These are phyloP conservation scores for Monosporascus ibericus DNA, from an alignment of 2,329 filamentous ascomycete genomes.

Conservation along the genomic window DNA sequence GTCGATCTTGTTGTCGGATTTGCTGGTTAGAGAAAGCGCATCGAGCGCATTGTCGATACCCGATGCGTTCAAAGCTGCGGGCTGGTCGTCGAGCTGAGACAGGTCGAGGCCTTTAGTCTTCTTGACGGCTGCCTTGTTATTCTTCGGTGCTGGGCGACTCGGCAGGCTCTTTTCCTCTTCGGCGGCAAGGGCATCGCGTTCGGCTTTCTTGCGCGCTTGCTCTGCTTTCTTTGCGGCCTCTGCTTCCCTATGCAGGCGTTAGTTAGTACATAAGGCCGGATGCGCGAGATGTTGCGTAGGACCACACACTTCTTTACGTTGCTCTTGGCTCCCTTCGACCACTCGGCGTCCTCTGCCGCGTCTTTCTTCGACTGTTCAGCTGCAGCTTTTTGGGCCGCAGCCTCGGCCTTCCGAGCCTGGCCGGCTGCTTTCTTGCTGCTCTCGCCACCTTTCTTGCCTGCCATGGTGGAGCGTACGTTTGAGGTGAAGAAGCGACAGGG, in stretches of 20 bases:
- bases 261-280: not conserved
- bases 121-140: slow-evolving; percentile 61
- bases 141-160: slow-evolving; percentile 57
- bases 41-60: slow-evolving; percentile 94
- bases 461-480: slow-evolving; percentile 48
- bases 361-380: slow-evolving; percentile 60
- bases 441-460: slow-evolving; percentile 66
- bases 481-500: too few species aligned
- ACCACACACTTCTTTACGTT: slow-evolving; percentile 74
- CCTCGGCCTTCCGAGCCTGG: slow-evolving; percentile 88
- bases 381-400: slow-evolving; percentile 73
- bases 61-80: slow-evolving; percentile 65
- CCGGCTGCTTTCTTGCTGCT: slow-evolving; percentile 86
- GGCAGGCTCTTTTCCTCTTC: slow-evolving; percentile 70
- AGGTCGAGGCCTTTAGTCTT: slow-evolving; percentile 70
- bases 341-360: slow-evolving; percentile 66
- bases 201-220: slow-evolving; percentile 81
- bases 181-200: slow-evolving; percentile 74
- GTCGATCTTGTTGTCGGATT: slow-evolving; percentile 66
- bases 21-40: slow-evolving; percentile 62
- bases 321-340: slow-evolving; percentile 80
- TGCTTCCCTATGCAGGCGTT: slow-evolving; percentile 56
- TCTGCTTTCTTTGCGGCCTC: slow-evolving; percentile 81
- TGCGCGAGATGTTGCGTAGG: too few species aligned
- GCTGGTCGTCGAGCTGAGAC: slow-evolving; percentile 58